Evolutionary conservation across 2,329 filamentous ascomycete genomes (phyloP), one percentile per base, ranked within the genome.

Genomic region (Sordariomycetes sp.): DNA sequence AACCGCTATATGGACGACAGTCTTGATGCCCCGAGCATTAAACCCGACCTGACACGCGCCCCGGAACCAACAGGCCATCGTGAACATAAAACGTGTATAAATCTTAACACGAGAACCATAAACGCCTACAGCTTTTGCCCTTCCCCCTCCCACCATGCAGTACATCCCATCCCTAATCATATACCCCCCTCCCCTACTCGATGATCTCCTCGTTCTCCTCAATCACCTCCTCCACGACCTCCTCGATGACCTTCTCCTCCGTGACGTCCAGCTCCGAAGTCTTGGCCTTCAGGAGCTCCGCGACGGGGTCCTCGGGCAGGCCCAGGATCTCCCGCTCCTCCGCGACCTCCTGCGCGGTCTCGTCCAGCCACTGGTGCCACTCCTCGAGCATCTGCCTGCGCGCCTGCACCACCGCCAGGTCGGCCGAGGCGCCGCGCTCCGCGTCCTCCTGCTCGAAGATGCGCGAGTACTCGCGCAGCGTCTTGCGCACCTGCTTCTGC

Each of bases 401-500:
- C 65, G 85, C 86, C 74, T 97, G 93, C 62, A 99, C 88, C 55
- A 99, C 91, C 40, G 92, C 93, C 67, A 92, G 85, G 76, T 97
- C 94, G 66, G 93, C 94, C 59, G 90, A 93, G 62, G 92, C 93
- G 69, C 92, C 92, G 69, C 93, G 91, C 70, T 95, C 91, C 63
- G 88, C 84, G 74, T 99, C 95, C 71, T 96, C 88, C 75, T 96
- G 90, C 66, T 99, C 94, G 72, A 99, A 99, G 64, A 89, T 80
- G 70, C 90, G 89, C 72, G 87, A 90, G 83, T 97, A 99, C 74
- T 97, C 94, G 65, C 93, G 89, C 58, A 99, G 86, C 76, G 97
- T 99, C 84, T 96, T 97, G 78, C 95, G 93, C 68, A 97, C 90
- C 68, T 88, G 83, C 81, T 97, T 96, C 79, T 97, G 94, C 79